Base-by-base conservation (phyloP, 1,139 yeast species). In the Candida frijolesensis region DNA sequence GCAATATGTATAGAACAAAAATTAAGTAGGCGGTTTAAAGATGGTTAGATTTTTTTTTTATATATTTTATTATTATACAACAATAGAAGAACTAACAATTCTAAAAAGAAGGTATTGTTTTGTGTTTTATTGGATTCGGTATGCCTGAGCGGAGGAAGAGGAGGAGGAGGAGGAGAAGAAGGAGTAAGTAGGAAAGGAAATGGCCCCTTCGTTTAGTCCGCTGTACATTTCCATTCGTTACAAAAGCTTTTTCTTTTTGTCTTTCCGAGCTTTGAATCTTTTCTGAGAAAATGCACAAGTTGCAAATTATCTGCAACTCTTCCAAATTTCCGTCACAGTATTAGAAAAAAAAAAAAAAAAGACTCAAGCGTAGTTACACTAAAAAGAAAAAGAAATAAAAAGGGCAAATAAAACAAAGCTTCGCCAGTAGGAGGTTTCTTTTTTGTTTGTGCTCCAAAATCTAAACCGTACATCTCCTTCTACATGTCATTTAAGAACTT, bases 201-300 rank as follows among this genome's bases (percentile, higher is more conserved):
- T 25, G 29, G 15, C 27, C 25, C 19, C 25, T 37, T 16, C 27
- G 7, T 38, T 38, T 38, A 38, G 15, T 19, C 3, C 42, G 7
- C n/a, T n/a, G 14, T 38, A 38, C 42, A 38, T 38, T 38, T 38
- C 12, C 42, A 19, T n/a, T 38, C 42, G 27, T 11, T 22, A 38
- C 42, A 38, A 38, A 38, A 38, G 10, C 29, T 38, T 7, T 12
- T 12, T 6, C 7, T 10, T 38, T 12, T 19, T 16, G 10, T 19
- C 30, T 38, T 38, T 5, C 12, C 22, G 22, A 19, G 30, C 40
- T 22, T 8, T 32, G 35, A 11, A n/a, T 32, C 15, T 32, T 32
- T 32, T 32, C 29, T 25, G 29, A 25, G 29, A 25, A 25, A 25
- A 37, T 37, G 40, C 40, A 34, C 38, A 34, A 34, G 38, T 15